Percentiles rank a stretch among this genome's conserved stretches.
phyloP scores from a whole-genome alignment of 225 moss, liverwort and hornwort genomes.

The Marchantia paleacea region DNA sequence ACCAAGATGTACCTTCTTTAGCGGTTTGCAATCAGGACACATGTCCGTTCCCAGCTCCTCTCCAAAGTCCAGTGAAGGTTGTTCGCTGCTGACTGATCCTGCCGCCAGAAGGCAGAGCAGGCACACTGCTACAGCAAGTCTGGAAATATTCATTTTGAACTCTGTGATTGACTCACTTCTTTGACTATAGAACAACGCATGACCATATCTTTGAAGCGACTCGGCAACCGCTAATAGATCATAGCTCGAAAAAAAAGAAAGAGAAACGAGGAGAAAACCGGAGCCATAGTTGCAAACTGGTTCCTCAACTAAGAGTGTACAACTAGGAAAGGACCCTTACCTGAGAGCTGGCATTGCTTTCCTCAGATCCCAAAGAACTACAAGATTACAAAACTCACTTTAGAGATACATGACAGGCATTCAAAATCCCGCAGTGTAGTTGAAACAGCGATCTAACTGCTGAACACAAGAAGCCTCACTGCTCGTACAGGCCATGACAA shows the following conservation, averaged over 20 bases:
- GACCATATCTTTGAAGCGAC: no score
- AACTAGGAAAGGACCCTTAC: slow-evolving; percentile 28
- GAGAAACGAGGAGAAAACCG: no score
- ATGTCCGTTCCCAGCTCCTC: slow-evolving; percentile 29
- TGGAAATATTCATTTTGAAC: slow-evolving; percentile 18
- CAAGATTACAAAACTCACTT: neutral
- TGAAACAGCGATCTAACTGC: no score
- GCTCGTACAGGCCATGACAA: no score
- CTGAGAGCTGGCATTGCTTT: slow-evolving; percentile 84
- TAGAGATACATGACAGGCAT: no score
- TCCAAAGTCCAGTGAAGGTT: slow-evolving; percentile 7
- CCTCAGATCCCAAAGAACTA: slow-evolving; percentile 96
- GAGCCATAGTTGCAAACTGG: no score
- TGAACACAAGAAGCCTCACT: no score
- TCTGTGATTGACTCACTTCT: neutral
- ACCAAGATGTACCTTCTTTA: neutral
- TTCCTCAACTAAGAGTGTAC: no score
- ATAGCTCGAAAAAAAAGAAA: no score
- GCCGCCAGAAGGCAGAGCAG: slow-evolving; percentile 22
- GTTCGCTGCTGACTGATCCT: slow-evolving; percentile 16
- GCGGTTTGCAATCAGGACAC: slow-evolving; percentile 33
- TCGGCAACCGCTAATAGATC: no score
- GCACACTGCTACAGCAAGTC: slow-evolving; percentile 6
- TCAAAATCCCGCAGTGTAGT: no score
- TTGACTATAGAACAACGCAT: neutral